A percentile compares a stretch with the other conserved stretches of the same genome.
These are phyloP conservation scores for Verticillium longisporum DNA, from an alignment of 2,329 filamentous ascomycete species.

Conservation along the genomic window DNA sequence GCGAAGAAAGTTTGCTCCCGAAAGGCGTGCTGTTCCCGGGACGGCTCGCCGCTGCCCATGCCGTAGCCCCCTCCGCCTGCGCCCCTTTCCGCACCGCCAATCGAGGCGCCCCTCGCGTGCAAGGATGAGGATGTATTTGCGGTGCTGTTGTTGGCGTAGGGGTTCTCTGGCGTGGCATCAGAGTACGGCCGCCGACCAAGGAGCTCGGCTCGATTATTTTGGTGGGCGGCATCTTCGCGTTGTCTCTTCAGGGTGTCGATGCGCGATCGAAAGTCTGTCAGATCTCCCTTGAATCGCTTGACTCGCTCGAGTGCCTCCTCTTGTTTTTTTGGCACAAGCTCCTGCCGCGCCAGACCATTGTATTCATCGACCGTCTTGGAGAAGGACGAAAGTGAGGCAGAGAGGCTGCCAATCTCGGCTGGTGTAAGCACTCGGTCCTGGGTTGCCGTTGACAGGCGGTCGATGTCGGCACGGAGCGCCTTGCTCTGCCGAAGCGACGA, in stretches of 20 bases:
- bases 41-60: conserved; percentile 54
- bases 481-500: conserved; percentile 79
- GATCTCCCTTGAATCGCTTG: conserved; percentile 76
- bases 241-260: conserved; percentile 72
- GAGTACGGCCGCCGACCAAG: conserved; percentile 78
- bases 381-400: conserved; percentile 73
- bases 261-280: conserved; percentile 70
- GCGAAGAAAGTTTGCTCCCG: conserved; percentile 85
- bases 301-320: conserved; percentile 83
- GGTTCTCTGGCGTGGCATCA: conserved; percentile 80
- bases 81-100: conserved; percentile 20
- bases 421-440: conserved; percentile 56
- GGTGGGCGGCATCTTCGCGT: conserved; percentile 65
- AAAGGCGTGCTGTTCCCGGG: conserved; percentile 74
- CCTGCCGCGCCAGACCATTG: conserved; percentile 73
- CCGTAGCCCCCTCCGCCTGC: conserved; percentile 31
- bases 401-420: conserved; percentile 57
- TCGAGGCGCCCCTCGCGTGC: conserved; percentile 35
- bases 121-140: conserved; percentile 19
- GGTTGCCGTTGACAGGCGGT: conserved; percentile 55
- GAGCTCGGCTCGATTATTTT: conserved; percentile 67
- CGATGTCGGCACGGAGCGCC: conserved; percentile 69
- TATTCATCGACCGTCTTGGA: conserved; percentile 92
- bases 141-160: conserved; percentile 60
- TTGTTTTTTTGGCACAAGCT: conserved; percentile 85